phyloP scores from a whole-genome alignment of 257 asterid genomes.

The Nicotiana tabacum region DNA sequence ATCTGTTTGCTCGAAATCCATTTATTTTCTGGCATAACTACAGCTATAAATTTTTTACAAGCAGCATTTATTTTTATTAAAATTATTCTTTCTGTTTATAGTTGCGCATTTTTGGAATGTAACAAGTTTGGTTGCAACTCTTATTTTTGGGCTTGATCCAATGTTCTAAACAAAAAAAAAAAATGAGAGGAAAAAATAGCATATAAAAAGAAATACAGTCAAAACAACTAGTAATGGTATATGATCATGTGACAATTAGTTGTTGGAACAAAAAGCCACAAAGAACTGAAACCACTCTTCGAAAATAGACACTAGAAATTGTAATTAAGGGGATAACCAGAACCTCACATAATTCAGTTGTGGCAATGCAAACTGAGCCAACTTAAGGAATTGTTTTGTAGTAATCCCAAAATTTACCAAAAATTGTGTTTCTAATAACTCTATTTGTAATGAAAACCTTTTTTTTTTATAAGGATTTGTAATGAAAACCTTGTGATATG shows the following conservation, averaged over 20 bases:
- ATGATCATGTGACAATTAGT: not conserved
- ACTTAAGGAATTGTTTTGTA: not conserved
- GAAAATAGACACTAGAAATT: not conserved
- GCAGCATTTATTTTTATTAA: not conserved
- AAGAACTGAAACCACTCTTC: not conserved
- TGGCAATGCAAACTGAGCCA: not conserved
- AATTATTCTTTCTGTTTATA: not conserved
- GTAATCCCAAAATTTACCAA: not conserved
- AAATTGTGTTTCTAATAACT: not conserved
- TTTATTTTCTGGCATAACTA: not conserved
- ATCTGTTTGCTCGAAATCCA: not conserved
- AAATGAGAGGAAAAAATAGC: not conserved
- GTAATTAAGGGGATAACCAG: not conserved
- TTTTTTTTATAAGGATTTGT: not conserved
- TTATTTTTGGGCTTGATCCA: not conserved
- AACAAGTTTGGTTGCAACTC: not conserved
- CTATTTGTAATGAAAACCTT: not conserved
- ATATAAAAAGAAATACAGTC: not conserved
- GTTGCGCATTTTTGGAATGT: not conserved
- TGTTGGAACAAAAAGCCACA: not conserved
- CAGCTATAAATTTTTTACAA: not conserved
- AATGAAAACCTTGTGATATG: not conserved
- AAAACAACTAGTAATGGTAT: not conserved
- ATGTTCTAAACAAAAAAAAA: not conserved
- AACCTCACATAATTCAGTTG: not conserved